Evolutionary conservation across 169 alveolate species (phyloP).

Genomic region (Babesia caballi): DNA sequence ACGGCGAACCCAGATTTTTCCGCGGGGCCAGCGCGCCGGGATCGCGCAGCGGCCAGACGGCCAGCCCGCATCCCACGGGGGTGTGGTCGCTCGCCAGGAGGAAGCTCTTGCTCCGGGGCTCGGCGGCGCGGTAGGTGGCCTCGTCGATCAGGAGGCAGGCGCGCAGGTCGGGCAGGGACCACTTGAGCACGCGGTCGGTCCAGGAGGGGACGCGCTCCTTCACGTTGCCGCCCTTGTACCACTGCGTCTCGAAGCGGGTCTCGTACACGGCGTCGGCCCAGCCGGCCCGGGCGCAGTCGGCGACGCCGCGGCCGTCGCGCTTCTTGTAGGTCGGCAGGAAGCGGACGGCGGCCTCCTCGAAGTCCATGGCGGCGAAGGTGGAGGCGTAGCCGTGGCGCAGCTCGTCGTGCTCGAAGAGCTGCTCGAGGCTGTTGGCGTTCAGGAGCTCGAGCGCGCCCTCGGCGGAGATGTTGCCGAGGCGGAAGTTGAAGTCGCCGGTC

Average conservation of each 20-base stretch:
- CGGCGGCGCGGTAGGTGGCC: slow-evolving; percentile 59
- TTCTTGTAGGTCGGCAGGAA: slow-evolving; percentile 83
- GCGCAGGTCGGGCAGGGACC: slow-evolving; percentile 70
- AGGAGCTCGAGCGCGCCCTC: slow-evolving; percentile 17
- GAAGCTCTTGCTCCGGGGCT: slow-evolving; percentile 55
- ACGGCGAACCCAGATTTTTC: slow-evolving; percentile 3
- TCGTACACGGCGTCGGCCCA: slow-evolving; percentile 80
- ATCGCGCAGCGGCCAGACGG: slow-evolving; percentile 43
- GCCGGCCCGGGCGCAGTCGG: slow-evolving; percentile 54
- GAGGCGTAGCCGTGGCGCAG: slow-evolving; percentile 21
- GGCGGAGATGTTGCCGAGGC: slow-evolving; percentile 51
- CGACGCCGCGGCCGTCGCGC: slow-evolving; percentile 74
- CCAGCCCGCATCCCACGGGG: slow-evolving; percentile 75
- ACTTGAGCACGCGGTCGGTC: slow-evolving; percentile 78
- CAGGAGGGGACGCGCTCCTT: slow-evolving; percentile 79
- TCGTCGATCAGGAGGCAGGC: slow-evolving; percentile 69
- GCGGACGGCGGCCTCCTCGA: slow-evolving; percentile 73
- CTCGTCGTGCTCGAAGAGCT: slow-evolving; percentile 38
- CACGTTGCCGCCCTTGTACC: slow-evolving; percentile 79
- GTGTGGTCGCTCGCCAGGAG: slow-evolving; percentile 74
- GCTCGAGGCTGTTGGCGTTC: slow-evolving; percentile 22
- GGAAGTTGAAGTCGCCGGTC: slow-evolving; percentile 85
- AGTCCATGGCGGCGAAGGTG: slow-evolving; percentile 39
- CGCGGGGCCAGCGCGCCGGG: neutral
- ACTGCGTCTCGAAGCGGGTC: slow-evolving; percentile 68